Percentiles rank a stretch among this genome's conserved stretches.
Evolutionary conservation across 2,329 filamentous ascomycete genomes (phyloP).

Genomic region (Calonectria naviculata): DNA sequence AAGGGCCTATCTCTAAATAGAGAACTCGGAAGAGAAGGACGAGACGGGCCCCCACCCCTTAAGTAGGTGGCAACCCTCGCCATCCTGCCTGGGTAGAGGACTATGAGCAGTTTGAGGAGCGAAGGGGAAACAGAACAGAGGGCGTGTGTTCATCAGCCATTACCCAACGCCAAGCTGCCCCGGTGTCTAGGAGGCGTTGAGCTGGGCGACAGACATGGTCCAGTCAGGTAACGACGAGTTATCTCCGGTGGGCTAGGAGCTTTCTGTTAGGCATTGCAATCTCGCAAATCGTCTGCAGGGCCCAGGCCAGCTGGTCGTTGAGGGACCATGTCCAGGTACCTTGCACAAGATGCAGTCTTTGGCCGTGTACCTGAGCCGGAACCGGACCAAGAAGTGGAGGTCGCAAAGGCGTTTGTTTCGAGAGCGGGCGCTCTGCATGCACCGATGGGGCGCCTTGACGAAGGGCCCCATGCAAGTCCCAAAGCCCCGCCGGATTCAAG

Average conservation of each 20-base stretch:
- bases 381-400: slow-evolving; percentile 35
- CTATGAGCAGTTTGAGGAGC: slow-evolving; percentile 22
- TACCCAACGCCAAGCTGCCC: slow-evolving; percentile 38
- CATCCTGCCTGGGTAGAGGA: slow-evolving; percentile 25
- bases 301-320: slow-evolving; percentile 26
- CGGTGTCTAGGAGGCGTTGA: slow-evolving; percentile 30
- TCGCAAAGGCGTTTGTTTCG: slow-evolving; percentile 33
- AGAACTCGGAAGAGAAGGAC: slow-evolving; percentile 21
- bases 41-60: slow-evolving; percentile 40
- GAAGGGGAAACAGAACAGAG: slow-evolving; percentile 24
- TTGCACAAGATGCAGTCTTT: slow-evolving; percentile 27
- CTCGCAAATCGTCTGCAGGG: slow-evolving; percentile 38
- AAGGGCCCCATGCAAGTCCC: slow-evolving; percentile 32
- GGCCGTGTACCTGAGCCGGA: slow-evolving; percentile 39
- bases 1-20: slow-evolving; percentile 27
- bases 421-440: slow-evolving; percentile 41
- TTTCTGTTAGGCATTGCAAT: slow-evolving; percentile 37
- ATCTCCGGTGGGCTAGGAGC: slow-evolving; percentile 36
- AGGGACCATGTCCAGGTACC: slow-evolving; percentile 24
- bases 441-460: slow-evolving; percentile 38
- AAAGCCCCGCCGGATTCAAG: slow-evolving; percentile 33
- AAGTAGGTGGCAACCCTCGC: slow-evolving; percentile 38
- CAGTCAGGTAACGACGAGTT: slow-evolving; percentile 43
- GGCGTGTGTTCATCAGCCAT: slow-evolving; percentile 38
- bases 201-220: slow-evolving; percentile 26